Conservation (phyloP, 2,329 filamentous ascomycete genomes). For the Fusarium tjaetaba region DNA sequence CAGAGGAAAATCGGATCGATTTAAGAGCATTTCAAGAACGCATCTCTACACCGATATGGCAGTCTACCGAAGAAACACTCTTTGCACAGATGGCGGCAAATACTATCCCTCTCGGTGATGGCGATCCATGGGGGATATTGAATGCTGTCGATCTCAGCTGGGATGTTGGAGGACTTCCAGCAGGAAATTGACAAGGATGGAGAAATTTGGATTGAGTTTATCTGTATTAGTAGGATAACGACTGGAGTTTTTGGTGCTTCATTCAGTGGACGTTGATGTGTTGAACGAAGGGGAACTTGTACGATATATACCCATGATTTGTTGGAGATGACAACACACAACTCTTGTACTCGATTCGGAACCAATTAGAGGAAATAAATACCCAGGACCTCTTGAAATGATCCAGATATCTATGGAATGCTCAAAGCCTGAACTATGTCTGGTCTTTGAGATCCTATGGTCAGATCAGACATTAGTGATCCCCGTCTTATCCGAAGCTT, state of each 20-base stretch:
- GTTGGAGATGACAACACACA: conserved; percentile 13
- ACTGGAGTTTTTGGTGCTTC: conserved; percentile 1
- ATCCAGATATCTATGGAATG: not conserved
- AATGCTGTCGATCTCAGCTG: conserved; percentile 42
- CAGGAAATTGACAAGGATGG: not conserved
- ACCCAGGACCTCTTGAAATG: not conserved
- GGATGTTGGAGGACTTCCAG: conserved; percentile 25
- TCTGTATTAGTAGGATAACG: not conserved
- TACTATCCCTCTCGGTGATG: conserved; percentile 33
- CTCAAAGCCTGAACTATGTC: not conserved
- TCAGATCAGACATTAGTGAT: not conserved
- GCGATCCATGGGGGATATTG: conserved; percentile 46
- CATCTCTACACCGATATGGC: conserved; percentile 46
- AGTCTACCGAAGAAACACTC: conserved; percentile 44
- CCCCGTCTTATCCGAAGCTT: conserved; percentile 20
- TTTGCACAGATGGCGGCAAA: conserved; percentile 42
- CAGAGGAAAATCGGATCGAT: conserved; percentile 50
- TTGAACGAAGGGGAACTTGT: conserved; percentile 18
- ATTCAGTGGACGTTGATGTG: not conserved
- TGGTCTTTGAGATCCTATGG: not conserved
- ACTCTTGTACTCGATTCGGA: conserved; percentile 27
- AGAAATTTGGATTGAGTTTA: not conserved
- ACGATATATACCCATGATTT: conserved; percentile 30
- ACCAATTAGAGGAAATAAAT: not conserved
- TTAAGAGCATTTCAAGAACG: conserved; percentile 48